Conservation (phyloP, 2,329 filamentous ascomycete genomes). For the Cryphonectria carpinicola region DNA sequence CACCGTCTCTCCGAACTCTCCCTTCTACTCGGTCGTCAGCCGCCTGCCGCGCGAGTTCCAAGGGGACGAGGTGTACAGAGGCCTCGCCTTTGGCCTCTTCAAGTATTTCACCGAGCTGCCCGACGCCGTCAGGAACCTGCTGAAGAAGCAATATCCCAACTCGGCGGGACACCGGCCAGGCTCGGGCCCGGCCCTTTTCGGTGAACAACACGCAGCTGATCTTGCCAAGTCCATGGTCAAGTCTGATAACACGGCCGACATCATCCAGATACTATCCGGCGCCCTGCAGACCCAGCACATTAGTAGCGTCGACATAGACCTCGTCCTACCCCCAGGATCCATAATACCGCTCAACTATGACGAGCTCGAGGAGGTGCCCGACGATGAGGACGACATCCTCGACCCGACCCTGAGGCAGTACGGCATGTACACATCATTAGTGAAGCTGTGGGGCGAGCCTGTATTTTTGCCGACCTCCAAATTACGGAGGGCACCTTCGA, state of each 20-base stretch:
- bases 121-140: slow-evolving; percentile 71
- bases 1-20: slow-evolving; percentile 89
- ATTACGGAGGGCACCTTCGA: slow-evolving; percentile 83
- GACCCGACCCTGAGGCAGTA: slow-evolving; percentile 71
- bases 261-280: slow-evolving; percentile 73
- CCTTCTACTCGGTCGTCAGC: slow-evolving; percentile 87
- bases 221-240: slow-evolving; percentile 82
- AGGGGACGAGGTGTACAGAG: slow-evolving; percentile 90
- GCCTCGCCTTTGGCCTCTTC: slow-evolving; percentile 86
- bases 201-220: slow-evolving; percentile 90
- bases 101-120: slow-evolving; percentile 94
- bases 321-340: slow-evolving; percentile 79
- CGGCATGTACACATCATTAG: slow-evolving; percentile 74
- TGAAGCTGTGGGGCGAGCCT: slow-evolving; percentile 80
- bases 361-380: slow-evolving; percentile 61
- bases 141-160: slow-evolving; percentile 62
- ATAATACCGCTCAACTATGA: slow-evolving; percentile 68
- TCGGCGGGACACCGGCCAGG: slow-evolving; percentile 62
- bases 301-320: slow-evolving; percentile 84
- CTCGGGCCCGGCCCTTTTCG: slow-evolving; percentile 73
- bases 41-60: slow-evolving; percentile 91
- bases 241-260: slow-evolving; percentile 75
- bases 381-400: slow-evolving; percentile 68
- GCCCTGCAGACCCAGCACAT: slow-evolving; percentile 81
- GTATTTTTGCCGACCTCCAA: slow-evolving; percentile 86